These are phyloP conservation scores for Triadica sebifera DNA, from an alignment of 345 rosid genomes.

Conservation along the genomic window DNA sequence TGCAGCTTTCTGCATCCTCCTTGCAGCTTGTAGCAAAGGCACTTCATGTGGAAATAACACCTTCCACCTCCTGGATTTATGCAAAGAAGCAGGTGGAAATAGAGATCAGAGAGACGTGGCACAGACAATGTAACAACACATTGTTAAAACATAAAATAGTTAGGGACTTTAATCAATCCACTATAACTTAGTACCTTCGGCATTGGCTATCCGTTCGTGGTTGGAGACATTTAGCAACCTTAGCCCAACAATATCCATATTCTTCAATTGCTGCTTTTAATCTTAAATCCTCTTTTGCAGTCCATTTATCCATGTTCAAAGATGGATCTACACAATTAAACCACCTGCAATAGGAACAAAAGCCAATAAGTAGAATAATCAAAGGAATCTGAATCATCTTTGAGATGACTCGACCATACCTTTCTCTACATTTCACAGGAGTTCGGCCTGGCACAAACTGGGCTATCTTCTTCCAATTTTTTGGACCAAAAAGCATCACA, in stretches of 20 bases:
- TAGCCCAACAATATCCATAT: slow-evolving; percentile 73
- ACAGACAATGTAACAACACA: background rate
- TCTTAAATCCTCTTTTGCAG: slow-evolving; percentile 68
- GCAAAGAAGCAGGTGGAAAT: background rate
- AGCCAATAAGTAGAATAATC: slow-evolving; percentile 10
- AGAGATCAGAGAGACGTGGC: background rate
- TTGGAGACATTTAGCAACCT: slow-evolving; percentile 56
- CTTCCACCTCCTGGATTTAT: slow-evolving; percentile 74
- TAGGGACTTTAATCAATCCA: slow-evolving; percentile 1
- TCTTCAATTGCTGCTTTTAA: slow-evolving; percentile 61
- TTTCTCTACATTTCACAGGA: slow-evolving; percentile 77
- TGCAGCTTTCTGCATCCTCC: slow-evolving; percentile 46
- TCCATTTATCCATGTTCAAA: slow-evolving; percentile 58
- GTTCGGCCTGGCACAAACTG: slow-evolving; percentile 84
- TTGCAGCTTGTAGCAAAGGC: slow-evolving; percentile 56
- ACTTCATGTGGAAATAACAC: slow-evolving; percentile 59
- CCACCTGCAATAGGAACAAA: slow-evolving; percentile 55
- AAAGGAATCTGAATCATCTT: slow-evolving; percentile 12
- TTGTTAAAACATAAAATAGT: background rate
- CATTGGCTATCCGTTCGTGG: slow-evolving; percentile 87
- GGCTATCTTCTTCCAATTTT: slow-evolving; percentile 77
- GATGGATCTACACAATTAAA: slow-evolving; percentile 74
- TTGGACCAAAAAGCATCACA: slow-evolving; percentile 72
- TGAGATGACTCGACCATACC: slow-evolving; percentile 32
- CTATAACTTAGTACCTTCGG: slow-evolving; percentile 46